A percentile compares a stretch with the other conserved stretches of the same genome.
Conservation (phyloP, 2,329 filamentous ascomycete genomes). For the Ascochyta viciae-villosae region DNA sequence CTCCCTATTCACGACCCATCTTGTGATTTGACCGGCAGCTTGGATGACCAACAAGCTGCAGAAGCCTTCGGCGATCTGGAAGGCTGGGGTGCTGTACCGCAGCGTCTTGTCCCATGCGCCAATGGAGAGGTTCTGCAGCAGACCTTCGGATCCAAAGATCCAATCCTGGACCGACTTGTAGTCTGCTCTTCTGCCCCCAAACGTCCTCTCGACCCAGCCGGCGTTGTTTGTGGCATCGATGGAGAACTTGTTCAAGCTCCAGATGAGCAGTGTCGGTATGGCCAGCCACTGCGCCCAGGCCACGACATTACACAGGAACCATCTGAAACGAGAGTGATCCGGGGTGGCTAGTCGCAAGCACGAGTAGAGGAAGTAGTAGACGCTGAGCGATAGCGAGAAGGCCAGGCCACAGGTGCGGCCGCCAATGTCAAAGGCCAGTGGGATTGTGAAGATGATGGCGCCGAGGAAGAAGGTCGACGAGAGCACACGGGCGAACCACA, state of each 20-base stretch:
- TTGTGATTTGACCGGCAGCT: conserved; percentile 89
- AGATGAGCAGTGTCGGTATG: conserved; percentile 86
- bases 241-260: conserved; percentile 94
- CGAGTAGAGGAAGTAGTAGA: conserved; percentile 91
- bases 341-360: conserved; percentile 80
- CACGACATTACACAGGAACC: conserved; percentile 72
- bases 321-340: conserved; percentile 76
- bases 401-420: conserved; percentile 92
- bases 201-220: conserved; percentile 83
- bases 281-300: conserved; percentile 84
- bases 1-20: conserved; percentile 92
- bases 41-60: conserved; percentile 96
- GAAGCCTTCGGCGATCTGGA: conserved; percentile 94
- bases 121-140: conserved; percentile 80
- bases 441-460: conserved; percentile 93
- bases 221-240: conserved; percentile 76
- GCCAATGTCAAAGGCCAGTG: conserved; percentile 96
- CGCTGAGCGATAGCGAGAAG: conserved; percentile 87
- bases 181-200: conserved; percentile 69
- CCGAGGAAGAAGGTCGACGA: conserved; percentile 86
- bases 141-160: conserved; percentile 84
- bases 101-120: conserved; percentile 89
- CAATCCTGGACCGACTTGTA: conserved; percentile 77
- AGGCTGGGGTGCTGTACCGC: conserved; percentile 89
- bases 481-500: conserved; percentile 83